Percentiles rank a stretch among this genome's conserved stretches.
Conservation (phyloP, 176 grass and related monocot genomes). For the Chrysopogon serrulatus region DNA sequence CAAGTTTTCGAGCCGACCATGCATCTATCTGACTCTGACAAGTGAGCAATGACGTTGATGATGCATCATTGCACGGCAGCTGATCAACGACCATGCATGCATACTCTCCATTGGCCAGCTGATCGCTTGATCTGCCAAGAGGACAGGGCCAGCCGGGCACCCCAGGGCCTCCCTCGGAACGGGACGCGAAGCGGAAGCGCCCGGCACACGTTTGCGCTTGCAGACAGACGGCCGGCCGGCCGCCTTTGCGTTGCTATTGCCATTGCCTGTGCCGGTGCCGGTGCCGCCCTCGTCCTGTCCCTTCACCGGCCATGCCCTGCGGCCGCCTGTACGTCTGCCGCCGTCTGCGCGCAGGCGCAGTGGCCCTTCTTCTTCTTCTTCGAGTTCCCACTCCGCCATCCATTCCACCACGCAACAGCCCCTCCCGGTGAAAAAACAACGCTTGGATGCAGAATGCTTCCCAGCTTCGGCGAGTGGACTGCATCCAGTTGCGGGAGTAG, state of each 20-base stretch:
- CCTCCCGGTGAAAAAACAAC: not conserved
- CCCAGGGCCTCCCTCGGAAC: not conserved
- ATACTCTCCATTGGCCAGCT: slow-evolving; percentile 10
- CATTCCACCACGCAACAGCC: not conserved
- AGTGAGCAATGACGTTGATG: not conserved
- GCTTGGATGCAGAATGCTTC: not conserved
- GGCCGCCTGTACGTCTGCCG: not conserved
- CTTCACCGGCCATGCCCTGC: slow-evolving; percentile 33
- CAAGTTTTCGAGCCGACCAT: not conserved
- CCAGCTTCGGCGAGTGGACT: not conserved
- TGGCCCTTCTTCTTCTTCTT: not conserved
- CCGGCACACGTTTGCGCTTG: slow-evolving; percentile 9
- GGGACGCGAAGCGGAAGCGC: not conserved
- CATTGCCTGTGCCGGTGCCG: no score
- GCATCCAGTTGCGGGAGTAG: not conserved
- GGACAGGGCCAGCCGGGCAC: not conserved
- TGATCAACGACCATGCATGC: not conserved
- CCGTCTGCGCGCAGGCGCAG: no score
- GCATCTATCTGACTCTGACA: not conserved
- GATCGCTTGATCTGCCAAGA: no score
- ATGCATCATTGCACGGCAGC: not conserved
- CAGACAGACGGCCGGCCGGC: not conserved
- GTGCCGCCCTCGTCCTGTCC: slow-evolving; percentile 18
- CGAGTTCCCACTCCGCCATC: not conserved
- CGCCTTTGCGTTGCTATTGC: not conserved